Conservation (phyloP, 176 grass and related monocot species). For the Saccharum spontaneum region DNA sequence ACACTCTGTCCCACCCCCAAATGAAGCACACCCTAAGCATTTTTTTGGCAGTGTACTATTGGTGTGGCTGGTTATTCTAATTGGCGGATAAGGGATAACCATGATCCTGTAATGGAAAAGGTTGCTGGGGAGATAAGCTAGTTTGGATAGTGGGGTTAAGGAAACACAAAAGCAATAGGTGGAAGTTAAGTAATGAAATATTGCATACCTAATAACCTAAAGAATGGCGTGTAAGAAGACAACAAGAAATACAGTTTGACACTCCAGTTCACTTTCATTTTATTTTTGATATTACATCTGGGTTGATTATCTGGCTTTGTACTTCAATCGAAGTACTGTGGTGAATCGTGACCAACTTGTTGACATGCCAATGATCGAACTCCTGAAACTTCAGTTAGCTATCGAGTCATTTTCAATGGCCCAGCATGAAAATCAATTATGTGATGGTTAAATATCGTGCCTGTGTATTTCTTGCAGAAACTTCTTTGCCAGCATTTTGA, state of each 20-base stretch:
- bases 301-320: slow-evolving; percentile 18
- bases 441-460: slow-evolving; percentile 3
- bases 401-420: slow-evolving; percentile 23
- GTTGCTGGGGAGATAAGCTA: not conserved
- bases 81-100: slow-evolving; percentile 19
- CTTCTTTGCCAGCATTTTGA: slow-evolving; percentile 93
- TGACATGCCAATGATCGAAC: slow-evolving; percentile 24
- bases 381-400: slow-evolving; percentile 38
- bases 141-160: not conserved
- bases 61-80: not conserved
- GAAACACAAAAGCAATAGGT: slow-evolving; percentile 16
- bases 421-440: slow-evolving; percentile 27
- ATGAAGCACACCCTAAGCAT: not conserved
- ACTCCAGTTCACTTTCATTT: slow-evolving; percentile 28
- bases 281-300: slow-evolving; percentile 16
- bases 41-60: not conserved
- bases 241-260: slow-evolving; percentile 20
- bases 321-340: slow-evolving; percentile 6
- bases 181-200: slow-evolving; percentile 32
- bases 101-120: slow-evolving; percentile 18
- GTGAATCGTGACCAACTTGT: not conserved
- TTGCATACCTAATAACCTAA: slow-evolving; percentile 6
- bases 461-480: slow-evolving; percentile 69
- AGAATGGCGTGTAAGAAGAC: not conserved
- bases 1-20: not conserved